Percentiles rank a stretch among this genome's conserved stretches.
Evolutionary conservation across 2,329 filamentous ascomycete species (phyloP).

Genomic region (Ilyonectria mors-panacis): DNA sequence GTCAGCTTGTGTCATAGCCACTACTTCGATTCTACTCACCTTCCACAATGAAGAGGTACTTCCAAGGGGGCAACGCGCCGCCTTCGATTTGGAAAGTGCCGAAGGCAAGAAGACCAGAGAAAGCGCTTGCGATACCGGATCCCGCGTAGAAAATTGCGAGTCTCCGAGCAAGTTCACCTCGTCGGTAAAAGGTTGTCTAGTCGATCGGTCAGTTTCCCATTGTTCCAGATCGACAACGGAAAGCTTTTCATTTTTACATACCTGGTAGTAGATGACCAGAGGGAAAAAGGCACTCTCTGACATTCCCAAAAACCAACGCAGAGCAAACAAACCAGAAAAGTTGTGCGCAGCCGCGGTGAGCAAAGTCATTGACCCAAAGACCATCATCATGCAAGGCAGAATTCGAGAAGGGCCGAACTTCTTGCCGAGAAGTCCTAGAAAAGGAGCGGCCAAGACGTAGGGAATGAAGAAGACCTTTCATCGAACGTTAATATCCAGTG

Average conservation of each 20-base stretch:
- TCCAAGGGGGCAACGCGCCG: conserved; percentile 58
- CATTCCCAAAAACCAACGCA: conserved; percentile 68
- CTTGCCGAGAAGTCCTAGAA: conserved; percentile 75
- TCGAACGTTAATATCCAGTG: neutral
- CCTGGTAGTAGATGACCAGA: conserved; percentile 64
- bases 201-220: neutral
- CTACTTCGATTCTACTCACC: conserved; percentile 46
- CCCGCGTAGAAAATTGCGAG: conserved; percentile 82
- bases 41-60: conserved; percentile 70
- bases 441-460: conserved; percentile 78
- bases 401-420: conserved; percentile 77
- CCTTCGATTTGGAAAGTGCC: conserved; percentile 64
- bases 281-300: conserved; percentile 70
- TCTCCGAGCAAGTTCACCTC: conserved; percentile 61
- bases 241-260: neutral
- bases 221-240: neutral
- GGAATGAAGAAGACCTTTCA: conserved; percentile 78
- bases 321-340: conserved; percentile 65
- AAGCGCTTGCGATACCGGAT: conserved; percentile 78
- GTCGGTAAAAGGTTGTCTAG: conserved; percentile 66
- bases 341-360: conserved; percentile 66
- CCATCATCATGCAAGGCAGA: conserved; percentile 80
- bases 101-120: conserved; percentile 63
- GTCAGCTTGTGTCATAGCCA: neutral
- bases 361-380: conserved; percentile 78